phyloP scores from a whole-genome alignment of 176 grass and related monocot genomes.

The Oryza officinalis region DNA sequence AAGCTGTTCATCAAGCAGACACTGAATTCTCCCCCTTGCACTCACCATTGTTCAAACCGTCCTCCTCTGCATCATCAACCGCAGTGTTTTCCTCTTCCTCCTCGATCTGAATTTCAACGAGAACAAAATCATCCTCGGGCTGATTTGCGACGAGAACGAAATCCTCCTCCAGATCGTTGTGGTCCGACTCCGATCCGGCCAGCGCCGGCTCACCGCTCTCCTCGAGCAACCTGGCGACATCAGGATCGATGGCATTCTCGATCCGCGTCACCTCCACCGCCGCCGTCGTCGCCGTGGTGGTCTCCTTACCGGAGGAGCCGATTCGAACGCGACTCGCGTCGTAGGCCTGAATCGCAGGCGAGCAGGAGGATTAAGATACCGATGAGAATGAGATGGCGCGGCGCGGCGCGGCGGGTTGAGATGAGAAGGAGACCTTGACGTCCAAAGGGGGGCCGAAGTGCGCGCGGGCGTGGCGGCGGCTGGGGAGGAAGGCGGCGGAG shows the following conservation, averaged over 20 bases:
- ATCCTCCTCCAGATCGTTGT: neutral
- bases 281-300: constrained; percentile 22
- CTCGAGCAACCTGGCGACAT: constrained; percentile 63
- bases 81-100: constrained; percentile 17
- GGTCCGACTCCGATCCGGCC: neutral
- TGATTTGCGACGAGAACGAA: neutral
- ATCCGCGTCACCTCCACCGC: neutral
- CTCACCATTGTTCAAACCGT: neutral
- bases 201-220: constrained; percentile 32
- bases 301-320: neutral
- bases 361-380: neutral
- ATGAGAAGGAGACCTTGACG: constrained; percentile 56
- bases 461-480: constrained; percentile 36
- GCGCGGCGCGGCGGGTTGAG: neutral
- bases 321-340: constrained; percentile 55
- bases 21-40: constrained; percentile 20
- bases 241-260: constrained; percentile 58
- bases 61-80: neutral
- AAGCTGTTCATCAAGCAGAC: constrained; percentile 45
- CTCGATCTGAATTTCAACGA: constrained; percentile 60
- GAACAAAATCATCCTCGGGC: constrained; percentile 65
- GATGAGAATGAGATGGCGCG: neutral
- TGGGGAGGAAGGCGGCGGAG: constrained; percentile 57
- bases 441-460: constrained; percentile 48
- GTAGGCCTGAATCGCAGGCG: constrained; percentile 52